Conservation (phyloP, 2,329 filamentous ascomycete species). For the Aplosporella prunicola region DNA sequence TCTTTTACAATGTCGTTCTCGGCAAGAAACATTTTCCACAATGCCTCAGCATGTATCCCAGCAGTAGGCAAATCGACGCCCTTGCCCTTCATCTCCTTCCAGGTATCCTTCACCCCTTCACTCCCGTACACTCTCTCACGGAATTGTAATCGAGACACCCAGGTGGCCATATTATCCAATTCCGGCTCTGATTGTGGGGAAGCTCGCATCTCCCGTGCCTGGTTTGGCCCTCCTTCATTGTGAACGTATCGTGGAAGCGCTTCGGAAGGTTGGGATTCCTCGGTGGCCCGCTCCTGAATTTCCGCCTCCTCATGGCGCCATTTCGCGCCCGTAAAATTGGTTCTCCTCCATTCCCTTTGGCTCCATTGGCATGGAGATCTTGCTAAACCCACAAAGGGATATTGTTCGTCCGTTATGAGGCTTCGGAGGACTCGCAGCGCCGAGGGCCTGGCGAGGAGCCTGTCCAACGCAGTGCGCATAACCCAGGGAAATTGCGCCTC, state of each 20-base stretch:
- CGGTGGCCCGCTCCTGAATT: too few species aligned
- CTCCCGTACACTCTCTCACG: conserved; percentile 2
- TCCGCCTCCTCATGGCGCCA: too few species aligned
- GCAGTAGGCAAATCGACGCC: conserved; percentile 31
- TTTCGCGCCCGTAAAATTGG: too few species aligned
- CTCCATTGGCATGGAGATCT: background rate
- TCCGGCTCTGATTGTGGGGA: too few species aligned
- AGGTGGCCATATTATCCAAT: too few species aligned
- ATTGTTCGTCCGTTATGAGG: conserved; percentile 6
- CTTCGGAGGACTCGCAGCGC: conserved; percentile 30
- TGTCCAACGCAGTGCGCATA: conserved; percentile 37
- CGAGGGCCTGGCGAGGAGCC: conserved; percentile 37
- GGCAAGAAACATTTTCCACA: conserved; percentile 40
- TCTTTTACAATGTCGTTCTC: conserved; percentile 25
- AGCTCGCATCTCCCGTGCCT: too few species aligned
- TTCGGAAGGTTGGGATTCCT: too few species aligned
- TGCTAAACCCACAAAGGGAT: background rate
- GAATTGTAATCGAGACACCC: too few species aligned
- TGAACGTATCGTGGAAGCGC: too few species aligned
- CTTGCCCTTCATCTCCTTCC: conserved; percentile 30
- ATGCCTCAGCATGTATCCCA: conserved; percentile 28
- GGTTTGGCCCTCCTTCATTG: too few species aligned
- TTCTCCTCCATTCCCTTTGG: too few species aligned
- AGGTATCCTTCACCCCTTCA: conserved; percentile 20
- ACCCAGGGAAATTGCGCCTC: conserved; percentile 10